Base-by-base conservation (phyloP, 768 basidiomycete genomes). In the Lanmaoa pseudosensibilis region DNA sequence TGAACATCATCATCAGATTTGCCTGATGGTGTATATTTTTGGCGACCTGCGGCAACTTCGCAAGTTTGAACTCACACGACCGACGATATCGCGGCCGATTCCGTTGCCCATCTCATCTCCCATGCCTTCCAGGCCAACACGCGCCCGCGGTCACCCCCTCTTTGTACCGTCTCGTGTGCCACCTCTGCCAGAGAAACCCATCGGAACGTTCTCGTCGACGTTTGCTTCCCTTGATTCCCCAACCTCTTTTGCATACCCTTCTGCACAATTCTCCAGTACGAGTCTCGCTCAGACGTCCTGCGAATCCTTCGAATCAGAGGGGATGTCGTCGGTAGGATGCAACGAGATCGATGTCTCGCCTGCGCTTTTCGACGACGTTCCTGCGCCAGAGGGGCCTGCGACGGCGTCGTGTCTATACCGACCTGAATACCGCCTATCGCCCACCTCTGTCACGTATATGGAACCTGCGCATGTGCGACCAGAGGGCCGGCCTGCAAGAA, bases 21-120 rank as follows among this genome's bases (percentile, higher is more conserved):
- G 90, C 66, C 67, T 91, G 53, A 88, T 88, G 66, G 82, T 92
- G 6, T 92, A 90, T 66, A 66, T 91, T 32, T 90, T 91, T 63
- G 90, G 90, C 9, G 90, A 92, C 70, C 75, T 91, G 19, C 77
- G 90, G 9, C 90, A 92, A 64, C 77, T 92, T 19, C 83, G 86
- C 61, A 86, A 83, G 60, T 90, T 90, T 64, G 90, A 91, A 67
- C 83, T 92, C n/a, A 69, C 82, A 4, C 78, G 88, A 21, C 89
- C 88, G 11, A 72, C 81, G 15, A 85, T 87, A 59, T 85, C 86
- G 0, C 77, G 77, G 50, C 75, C 74, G 2, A 66, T 73, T 2
- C 59, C 65, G 3, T 49, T 56, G 21, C 45, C 61, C 7, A 51
- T 67, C 12, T 62, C 66, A 5, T 43, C 54, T 0, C 65, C 71